Evolutionary conservation across 2,329 filamentous ascomycete genomes (phyloP), one percentile per base, ranked within the genome.

Genomic region (Aspergillus novofumigatus): DNA sequence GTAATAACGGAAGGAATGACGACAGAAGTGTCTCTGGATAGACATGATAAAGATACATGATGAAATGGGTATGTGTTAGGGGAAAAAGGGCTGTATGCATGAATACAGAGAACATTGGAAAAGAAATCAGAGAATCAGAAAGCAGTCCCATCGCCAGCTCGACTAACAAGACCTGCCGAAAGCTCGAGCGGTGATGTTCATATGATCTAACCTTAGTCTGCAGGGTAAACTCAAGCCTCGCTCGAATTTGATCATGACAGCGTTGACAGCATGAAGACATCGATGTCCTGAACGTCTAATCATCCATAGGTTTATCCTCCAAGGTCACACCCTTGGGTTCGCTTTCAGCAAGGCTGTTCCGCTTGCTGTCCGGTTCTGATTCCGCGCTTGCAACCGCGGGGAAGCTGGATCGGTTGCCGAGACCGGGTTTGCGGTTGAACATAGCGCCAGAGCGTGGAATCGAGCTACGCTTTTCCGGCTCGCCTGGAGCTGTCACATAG

Each of bases 281-380:
- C 21, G 44, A 47, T 47, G 44, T 11, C 14, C 23, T 25, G 21
- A 26, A 47, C 11, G 10, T 48, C 61, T 67, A 90, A 74, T 90
- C 87, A 75, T 91, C 87, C 86, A 91, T 90, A n/a, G 88, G 86
- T 74, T 84, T 86, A 71, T 92, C 89, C 67, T 85, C 85, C 67
- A 92, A 78, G 63, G 86, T 87, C 45, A 91, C 87, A 6, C 86
- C 72, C 49, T 76, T 73, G 58, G 72, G 71, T 61, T 77, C 74
- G 57, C 70, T 72, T 44, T 72, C 73, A 20, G 66, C 71, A 49
- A 75, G 51, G 61, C 72, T 73, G 58, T 69, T 73, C 38, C 69
- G 65, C 56, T 71, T 71, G 60, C 72, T 71, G 45, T 65, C 67
- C 2, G 65, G 61, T 14, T 65, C 67, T n/a, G 60, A 57, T 10